Evolutionary conservation across 176 grass and related monocot species (phyloP).

Genomic region (Panicum miliaceum): DNA sequence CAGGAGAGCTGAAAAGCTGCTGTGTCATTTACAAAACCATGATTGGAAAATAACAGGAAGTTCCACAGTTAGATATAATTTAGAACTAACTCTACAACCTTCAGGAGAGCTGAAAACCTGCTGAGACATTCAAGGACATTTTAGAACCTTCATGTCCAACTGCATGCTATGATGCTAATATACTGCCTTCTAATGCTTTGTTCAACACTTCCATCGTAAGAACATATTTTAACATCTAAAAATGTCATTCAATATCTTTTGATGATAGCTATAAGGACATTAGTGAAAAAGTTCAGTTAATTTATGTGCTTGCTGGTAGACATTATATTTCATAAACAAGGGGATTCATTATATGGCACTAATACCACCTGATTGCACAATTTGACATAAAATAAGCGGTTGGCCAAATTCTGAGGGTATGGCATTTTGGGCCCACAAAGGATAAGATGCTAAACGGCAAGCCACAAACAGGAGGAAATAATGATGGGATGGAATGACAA

Average conservation of each 20-base stretch:
- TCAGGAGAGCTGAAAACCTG: not conserved
- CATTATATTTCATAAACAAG: not conserved
- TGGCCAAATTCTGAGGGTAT: not conserved
- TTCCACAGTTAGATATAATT: not conserved
- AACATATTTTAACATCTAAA: not conserved
- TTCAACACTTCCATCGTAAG: not conserved
- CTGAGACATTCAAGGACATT: not conserved
- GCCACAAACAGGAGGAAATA: not conserved
- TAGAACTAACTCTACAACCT: constrained; percentile 9
- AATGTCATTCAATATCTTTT: not conserved
- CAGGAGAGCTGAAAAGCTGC: too few species aligned
- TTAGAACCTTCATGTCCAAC: not conserved
- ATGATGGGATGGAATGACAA: not conserved
- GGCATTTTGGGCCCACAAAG: not conserved
- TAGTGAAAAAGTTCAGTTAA: not conserved
- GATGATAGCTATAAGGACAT: not conserved
- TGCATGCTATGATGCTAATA: not conserved
- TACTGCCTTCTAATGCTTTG: not conserved
- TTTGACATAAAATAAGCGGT: not conserved
- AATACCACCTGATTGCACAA: not conserved
- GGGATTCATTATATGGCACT: not conserved
- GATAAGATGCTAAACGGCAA: not conserved
- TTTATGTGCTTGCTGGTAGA: not conserved
- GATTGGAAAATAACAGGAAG: not conserved
- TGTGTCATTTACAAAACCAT: not conserved